Evolutionary conservation across 495 filamentous ascomycete species (phyloP), one percentile per base, ranked within the genome.

Genomic region (Cercophora newfieldiana): DNA sequence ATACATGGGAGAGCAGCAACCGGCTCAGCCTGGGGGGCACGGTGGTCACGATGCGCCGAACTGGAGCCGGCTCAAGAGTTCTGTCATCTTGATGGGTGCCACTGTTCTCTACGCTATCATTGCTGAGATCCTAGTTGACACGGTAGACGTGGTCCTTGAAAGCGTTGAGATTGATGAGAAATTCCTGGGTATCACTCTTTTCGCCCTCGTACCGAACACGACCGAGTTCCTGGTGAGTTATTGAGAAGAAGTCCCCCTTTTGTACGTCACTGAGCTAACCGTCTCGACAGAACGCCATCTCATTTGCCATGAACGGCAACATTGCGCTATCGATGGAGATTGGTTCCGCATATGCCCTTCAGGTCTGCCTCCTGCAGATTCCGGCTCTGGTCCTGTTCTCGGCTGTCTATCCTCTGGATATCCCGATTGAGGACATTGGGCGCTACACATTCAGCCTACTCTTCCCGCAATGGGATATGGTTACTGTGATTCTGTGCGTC

Each of bases 281-380:
- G 8, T 1, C 57, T 8, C n/a, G 67, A 54, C 71, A 95, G 91
- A 99, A 99, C 74, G 95, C 96, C 72, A 98, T 99, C 63, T 97
- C 93, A 2, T 99, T 99, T 76, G 95, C 95, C 50, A 99, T 99
- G 96, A 98, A 99, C 71, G 95, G 95, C n/a, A 99, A 99, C 77
- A 98, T 99, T 73, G 95, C 95, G 0, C 83, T 99, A 26, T 96
- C 92, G 49, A 98, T 99, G 96, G 95, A 99, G 75, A 98, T 99
- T 68, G 95, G 95, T 68, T 97, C 93, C 0, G 94, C 94, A 31
- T 99, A 99, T 69, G 96, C 96, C 7, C 83, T 99, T 47, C 95
- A 99, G 76, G 95, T 99, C 63, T 97, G 93, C 77, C 86, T 99
- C n/a, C 83, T 99, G 28, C 95, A 99, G 74, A 93, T 98, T 24